Base-by-base conservation (phyloP, 1,284 basidiomycete genomes). In the Hypsizygus ulmarius region DNA sequence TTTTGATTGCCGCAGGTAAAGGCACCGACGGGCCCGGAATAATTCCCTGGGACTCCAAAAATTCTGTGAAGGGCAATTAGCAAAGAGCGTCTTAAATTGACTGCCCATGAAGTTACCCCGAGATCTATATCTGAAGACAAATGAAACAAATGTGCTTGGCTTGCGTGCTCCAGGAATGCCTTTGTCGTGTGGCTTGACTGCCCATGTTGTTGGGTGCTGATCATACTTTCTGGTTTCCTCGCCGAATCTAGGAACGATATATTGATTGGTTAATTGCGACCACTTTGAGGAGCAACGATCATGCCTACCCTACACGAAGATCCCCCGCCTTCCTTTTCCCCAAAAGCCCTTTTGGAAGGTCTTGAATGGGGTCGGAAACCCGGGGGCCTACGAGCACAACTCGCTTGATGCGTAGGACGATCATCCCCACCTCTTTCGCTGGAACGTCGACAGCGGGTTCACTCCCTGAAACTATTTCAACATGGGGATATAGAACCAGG, bases 121-220 rank as follows among this genome's bases (percentile, higher is more conserved):
- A 29, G 75, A 69, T 28, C 80, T 68, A 60, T 85, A 86, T 36
- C 79, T 65, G 50, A 78, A 86, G 2, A 77, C 67, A 55, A 86
- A 86, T 4, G 78, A 76, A 16, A 84, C 79, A 43, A 74, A 76
- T 12, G 78, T 74, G 12, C 65, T 62, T n/a, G 70, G 70, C 39
- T 54, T 61, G 32, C 57, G 66, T 21, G 59, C 52, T 42, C 58
- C 59, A 11, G 62, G 54, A 3, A 44, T 45, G 32, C 62, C 60
- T 33, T 64, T 63, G 34, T 75, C 72, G 49, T 75, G 69, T 0
- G 77, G 69, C 48, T 68, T 65, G 3, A 79, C 70, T 5, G 62
- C 59, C 79, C 78, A 84, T 3, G 84, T 85, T 16, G 63, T 60
- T 5, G 64, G 64, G 47, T 63, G 67, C 49, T 78, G 78, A 16